Evolutionary conservation across 768 basidiomycete genomes (phyloP).

Genomic region (Gyrodon lividus): DNA sequence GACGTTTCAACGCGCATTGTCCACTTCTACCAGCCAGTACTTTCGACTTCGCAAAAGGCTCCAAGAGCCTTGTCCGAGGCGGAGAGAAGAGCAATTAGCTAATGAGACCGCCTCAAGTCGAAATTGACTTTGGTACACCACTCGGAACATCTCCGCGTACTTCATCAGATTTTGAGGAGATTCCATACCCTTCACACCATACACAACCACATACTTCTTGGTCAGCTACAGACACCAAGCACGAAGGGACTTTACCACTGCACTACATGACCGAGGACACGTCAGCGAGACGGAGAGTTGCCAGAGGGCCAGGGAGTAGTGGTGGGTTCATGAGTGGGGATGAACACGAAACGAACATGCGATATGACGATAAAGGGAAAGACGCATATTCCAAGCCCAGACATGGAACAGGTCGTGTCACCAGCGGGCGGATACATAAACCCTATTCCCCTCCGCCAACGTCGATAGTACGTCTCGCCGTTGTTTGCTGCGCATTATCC

Average conservation of each 20-base stretch:
- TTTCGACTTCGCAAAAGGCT: constrained; percentile 6
- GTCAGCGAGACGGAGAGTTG: constrained; percentile 45
- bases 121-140: constrained; percentile 67
- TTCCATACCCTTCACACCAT: constrained; percentile 52
- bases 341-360: constrained; percentile 26
- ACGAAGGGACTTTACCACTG: constrained; percentile 47
- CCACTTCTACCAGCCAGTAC: background rate
- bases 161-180: constrained; percentile 72
- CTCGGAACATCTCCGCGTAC: constrained; percentile 47
- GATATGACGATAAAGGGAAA: constrained; percentile 65
- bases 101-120: constrained; percentile 65
- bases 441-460: constrained; percentile 65
- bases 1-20: too few relatives aligned
- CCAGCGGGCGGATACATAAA: constrained; percentile 62
- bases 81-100: constrained; percentile 28
- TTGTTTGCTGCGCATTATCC: constrained; percentile 2
- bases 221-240: constrained; percentile 23
- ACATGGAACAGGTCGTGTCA: constrained; percentile 38
- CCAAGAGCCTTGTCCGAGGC: constrained; percentile 8
- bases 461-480: constrained; percentile 47
- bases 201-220: constrained; percentile 23
- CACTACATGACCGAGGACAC: constrained; percentile 54
- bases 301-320: constrained; percentile 34
- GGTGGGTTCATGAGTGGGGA: constrained; percentile 29
- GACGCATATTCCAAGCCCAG: constrained; percentile 55